Conservation (phyloP, 2,329 filamentous ascomycete species). For the Coniochaeta pulveracea region DNA sequence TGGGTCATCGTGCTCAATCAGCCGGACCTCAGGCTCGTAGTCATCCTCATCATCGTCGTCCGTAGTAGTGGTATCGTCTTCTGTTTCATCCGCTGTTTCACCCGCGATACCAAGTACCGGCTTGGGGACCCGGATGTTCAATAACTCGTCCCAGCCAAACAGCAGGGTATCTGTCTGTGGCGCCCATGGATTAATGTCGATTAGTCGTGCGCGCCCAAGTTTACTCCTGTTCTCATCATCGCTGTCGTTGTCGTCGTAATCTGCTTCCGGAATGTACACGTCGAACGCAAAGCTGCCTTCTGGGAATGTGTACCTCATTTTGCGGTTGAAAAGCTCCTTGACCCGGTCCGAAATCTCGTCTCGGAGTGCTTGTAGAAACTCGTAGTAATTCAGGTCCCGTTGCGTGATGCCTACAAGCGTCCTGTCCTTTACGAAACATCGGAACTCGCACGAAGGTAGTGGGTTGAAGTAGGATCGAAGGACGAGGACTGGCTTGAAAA, state of each 20-base stretch:
- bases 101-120: constrained; percentile 40
- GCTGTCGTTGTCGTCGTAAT: constrained; percentile 17
- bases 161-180: constrained; percentile 77
- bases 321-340: constrained; percentile 64
- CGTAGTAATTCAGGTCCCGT: constrained; percentile 81
- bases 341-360: constrained; percentile 58
- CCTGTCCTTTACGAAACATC: constrained; percentile 83
- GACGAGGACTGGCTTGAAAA: constrained; percentile 67
- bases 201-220: constrained; percentile 67
- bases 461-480: constrained; percentile 80
- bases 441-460: constrained; percentile 86
- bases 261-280: constrained; percentile 70
- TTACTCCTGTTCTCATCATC: constrained; percentile 35
- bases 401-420: constrained; percentile 76
- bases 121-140: constrained; percentile 55
- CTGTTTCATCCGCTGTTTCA: constrained; percentile 14
- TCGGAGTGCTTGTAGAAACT: constrained; percentile 59
- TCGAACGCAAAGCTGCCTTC: constrained; percentile 83
- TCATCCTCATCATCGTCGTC: constrained; percentile 40
- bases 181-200: constrained; percentile 96
- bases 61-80: constrained; percentile 21
- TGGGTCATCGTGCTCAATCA: constrained; percentile 76
- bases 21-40: constrained; percentile 64
- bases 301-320: constrained; percentile 66
- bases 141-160: constrained; percentile 81